phyloP scores from a whole-genome alignment of 164 flowering plant genomes.

The Macadamia tetraphylla region DNA sequence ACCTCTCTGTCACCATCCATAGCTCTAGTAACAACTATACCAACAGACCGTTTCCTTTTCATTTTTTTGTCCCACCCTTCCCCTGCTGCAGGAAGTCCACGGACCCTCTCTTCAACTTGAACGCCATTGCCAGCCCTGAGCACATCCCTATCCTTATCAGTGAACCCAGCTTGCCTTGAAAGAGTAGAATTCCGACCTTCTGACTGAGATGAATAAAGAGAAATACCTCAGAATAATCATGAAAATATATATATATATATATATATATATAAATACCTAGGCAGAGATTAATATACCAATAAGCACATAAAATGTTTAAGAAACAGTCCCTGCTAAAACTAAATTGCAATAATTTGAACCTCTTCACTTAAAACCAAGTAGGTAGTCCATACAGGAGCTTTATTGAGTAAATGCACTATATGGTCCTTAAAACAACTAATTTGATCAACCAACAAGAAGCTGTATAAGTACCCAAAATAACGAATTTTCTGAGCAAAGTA shows the following conservation, averaged over 20 bases:
- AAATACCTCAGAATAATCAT: slow-evolving; percentile 1
- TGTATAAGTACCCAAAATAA: neutral
- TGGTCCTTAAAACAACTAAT: neutral
- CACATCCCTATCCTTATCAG: slow-evolving; percentile 59
- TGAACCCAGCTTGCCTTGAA: slow-evolving; percentile 37
- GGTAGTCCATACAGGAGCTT: neutral
- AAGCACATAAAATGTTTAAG: neutral
- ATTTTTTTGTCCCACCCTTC: slow-evolving; percentile 90
- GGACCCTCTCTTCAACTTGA: slow-evolving; percentile 64
- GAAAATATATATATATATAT: too few relatives aligned
- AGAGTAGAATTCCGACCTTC: slow-evolving; percentile 46
- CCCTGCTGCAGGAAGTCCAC: slow-evolving; percentile 69
- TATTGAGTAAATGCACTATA: neutral
- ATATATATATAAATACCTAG: too few relatives aligned
- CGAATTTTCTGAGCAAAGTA: neutral
- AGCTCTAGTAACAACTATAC: slow-evolving; percentile 42
- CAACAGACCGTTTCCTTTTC: slow-evolving; percentile 84
- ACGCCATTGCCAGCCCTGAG: slow-evolving; percentile 49
- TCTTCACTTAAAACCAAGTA: neutral
- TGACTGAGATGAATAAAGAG: slow-evolving; percentile 34
- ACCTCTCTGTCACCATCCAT: slow-evolving; percentile 50
- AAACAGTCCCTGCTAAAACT: neutral
- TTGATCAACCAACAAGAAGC: neutral
- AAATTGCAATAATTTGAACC: neutral
- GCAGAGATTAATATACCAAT: neutral